Percentiles rank a stretch among this genome's conserved stretches.
Conservation (phyloP, 2,329 filamentous ascomycete species). For the Colletotrichum sp. region DNA sequence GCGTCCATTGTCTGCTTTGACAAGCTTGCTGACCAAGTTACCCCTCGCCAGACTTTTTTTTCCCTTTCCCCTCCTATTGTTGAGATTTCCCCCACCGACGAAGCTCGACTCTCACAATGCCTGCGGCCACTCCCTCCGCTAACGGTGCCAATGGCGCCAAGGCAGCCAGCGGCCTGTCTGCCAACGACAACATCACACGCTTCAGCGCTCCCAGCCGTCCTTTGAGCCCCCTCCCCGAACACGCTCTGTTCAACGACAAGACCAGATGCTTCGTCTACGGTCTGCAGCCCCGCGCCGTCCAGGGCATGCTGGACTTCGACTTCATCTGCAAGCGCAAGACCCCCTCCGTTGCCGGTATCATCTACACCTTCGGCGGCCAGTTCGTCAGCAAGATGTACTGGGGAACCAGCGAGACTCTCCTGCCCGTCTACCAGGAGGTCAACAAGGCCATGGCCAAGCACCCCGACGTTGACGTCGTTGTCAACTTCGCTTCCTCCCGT, state of each 20-base stretch:
- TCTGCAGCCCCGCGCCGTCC: constrained; percentile 92
- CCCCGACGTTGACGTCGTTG: constrained; percentile 93
- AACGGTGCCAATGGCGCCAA: constrained; percentile 54
- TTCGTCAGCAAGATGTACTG: constrained; percentile 99
- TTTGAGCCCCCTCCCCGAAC: constrained; percentile 83
- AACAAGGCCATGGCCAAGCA: constrained; percentile 96
- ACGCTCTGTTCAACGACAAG: constrained; percentile 98
- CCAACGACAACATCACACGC: constrained; percentile 98
- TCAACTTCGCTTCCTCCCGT: constrained; percentile 99
- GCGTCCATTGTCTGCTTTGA: constrained; percentile 21
- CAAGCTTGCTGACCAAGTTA: constrained; percentile 21
- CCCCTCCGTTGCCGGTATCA: constrained; percentile 97
- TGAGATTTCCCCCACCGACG: constrained; percentile 16
- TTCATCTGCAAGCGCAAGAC: constrained; percentile 99
- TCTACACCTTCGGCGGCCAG: constrained; percentile 99
- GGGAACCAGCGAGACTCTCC: constrained; percentile 98
- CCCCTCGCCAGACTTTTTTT: constrained; percentile 24
- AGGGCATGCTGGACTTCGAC: constrained; percentile 98
- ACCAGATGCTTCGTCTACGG: constrained; percentile 99
- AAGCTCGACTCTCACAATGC: constrained; percentile 51
- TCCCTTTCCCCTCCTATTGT: background rate
- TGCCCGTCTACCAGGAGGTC: constrained; percentile 96
- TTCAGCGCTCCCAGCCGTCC: constrained; percentile 93
- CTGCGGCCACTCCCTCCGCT: constrained; percentile 45
- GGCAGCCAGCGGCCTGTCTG: constrained; percentile 62